Base-by-base conservation (phyloP, 495 filamentous ascomycete genomes). In the Trichoderma erinaceum region DNA sequence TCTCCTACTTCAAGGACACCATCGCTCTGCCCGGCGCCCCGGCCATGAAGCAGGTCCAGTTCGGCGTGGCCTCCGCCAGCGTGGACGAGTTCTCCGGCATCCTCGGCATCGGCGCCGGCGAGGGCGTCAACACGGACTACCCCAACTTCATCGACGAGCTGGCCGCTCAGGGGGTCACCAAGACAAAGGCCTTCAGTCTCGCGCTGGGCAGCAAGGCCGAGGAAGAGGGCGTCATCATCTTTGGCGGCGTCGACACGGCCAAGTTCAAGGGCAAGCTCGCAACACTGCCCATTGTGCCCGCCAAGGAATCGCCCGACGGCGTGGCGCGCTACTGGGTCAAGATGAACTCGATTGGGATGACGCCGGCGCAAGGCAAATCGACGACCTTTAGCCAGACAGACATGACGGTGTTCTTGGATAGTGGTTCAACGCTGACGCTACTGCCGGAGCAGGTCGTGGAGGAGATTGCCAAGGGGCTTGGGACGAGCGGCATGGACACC, bases 391-490 rank as follows among this genome's bases (percentile, higher is more conserved):
- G 66, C 29, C 83, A 81, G 67, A 76, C 85, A 35, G 76, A 79
- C 12, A 75, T 89, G 63, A 83, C 88, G 1, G 92, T 91, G 7
- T 84, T 97, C 12, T 84, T 98, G 23, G 95, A 99, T 74, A 94
- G 92, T 56, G 95, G 95, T 52, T 91, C 87, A 64, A 96, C 89
- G 29, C 85, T 97, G 70, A 92, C 90, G n/a, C 90, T 96, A 68
- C 85, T 99, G 3, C 94, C 95, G 3, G 79, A 90, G 48, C 70
- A 81, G 32, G 70, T 97, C 46, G 85, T 85, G 15, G 69, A 78
- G 16, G 74, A 75, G 3, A 86, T 99, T 29, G 92, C 87, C 68
- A 73, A 82, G 41, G 86, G 88, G 63, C 83, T 94, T 70, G 84
- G 86, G 2, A 90, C 88, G 10, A 73, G 82, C 8, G 84, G 73